These are phyloP conservation scores for Aegilops sharonensis DNA, from an alignment of 176 grass and related monocot genomes.

Conservation along the genomic window DNA sequence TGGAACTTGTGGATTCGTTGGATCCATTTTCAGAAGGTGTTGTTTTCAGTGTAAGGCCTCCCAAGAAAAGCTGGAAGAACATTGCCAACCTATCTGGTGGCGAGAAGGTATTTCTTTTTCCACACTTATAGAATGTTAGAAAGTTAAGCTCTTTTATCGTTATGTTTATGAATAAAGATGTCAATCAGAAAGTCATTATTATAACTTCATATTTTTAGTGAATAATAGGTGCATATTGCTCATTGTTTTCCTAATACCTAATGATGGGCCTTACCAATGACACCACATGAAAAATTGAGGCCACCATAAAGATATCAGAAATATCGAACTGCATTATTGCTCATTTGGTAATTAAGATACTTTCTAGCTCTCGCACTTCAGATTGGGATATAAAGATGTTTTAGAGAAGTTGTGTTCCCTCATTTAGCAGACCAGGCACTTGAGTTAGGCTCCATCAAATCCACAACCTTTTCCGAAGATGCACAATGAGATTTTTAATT, in stretches of 20 bases:
- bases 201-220: not conserved
- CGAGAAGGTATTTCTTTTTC: conserved; percentile 69
- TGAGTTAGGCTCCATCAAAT: not conserved
- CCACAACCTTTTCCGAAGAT: not conserved
- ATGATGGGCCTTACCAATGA: not conserved
- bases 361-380: not conserved
- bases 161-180: conserved; percentile 10
- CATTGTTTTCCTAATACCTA: not conserved
- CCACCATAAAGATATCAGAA: not conserved
- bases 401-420: not conserved
- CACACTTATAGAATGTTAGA: not conserved
- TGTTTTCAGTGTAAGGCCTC: conserved; percentile 98
- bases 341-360: not conserved
- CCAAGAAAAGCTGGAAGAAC: conserved; percentile 98
- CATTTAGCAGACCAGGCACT: not conserved
- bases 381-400: not conserved
- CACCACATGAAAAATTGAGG: not conserved
- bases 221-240: not conserved
- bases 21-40: conserved; percentile 99
- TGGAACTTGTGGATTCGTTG: conserved; percentile 96
- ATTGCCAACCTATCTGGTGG: conserved; percentile 97
- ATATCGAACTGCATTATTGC: not conserved
- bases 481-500: not conserved
- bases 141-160: not conserved
- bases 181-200: not conserved